Evolutionary conservation across 2,329 filamentous ascomycete species (phyloP), one percentile per base, ranked within the genome.

Genomic region (Trichoderma aggressivum): DNA sequence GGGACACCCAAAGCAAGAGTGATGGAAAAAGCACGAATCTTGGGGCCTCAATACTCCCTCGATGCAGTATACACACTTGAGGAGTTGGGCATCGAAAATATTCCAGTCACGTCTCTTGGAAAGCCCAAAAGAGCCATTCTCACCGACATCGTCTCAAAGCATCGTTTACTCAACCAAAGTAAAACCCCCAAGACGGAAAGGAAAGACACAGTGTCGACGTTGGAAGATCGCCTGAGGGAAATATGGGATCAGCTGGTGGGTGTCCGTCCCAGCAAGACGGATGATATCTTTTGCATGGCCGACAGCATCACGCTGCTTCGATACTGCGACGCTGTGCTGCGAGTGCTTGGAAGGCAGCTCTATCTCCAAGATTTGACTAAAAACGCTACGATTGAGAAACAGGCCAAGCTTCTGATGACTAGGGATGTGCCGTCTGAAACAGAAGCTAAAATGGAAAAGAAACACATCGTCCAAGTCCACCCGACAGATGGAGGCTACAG

Each of bases 111-210:
- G 2, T 77, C 81, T 1, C 80, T 84, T 12, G 83, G 84, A 2
- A 86, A 86, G 71, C 78, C 84, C 5, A 81, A 81, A 71, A 85
- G 84, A 68, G 78, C 79, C 1, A 74, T 81, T 10, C 74, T 86
- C 28, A 79, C 72, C 32, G 60, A 71, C 3, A 55, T 63, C 8
- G 74, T 82, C 3, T 18, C 74, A 6, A 67, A 74, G 3, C 62
- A 77, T 7, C 39, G 59, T 11, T n/a, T 61, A 70, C 10, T 62
- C 72, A 28, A 10, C 18, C 24, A 65, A 61, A 5, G 53, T 60
- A 0, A 26, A 43, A 14, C 16, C 18, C 55, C 71, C 1, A 18
- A 53, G 7, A 43, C 18, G 6, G 65, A 24, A 3, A 24, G 59
- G 24, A 71, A 32, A 26, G 71, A 39, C n/a, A 56, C 21, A 47